These are phyloP conservation scores for Vinca major DNA, from an alignment of 305 asterid genomes.

Conservation along the genomic window DNA sequence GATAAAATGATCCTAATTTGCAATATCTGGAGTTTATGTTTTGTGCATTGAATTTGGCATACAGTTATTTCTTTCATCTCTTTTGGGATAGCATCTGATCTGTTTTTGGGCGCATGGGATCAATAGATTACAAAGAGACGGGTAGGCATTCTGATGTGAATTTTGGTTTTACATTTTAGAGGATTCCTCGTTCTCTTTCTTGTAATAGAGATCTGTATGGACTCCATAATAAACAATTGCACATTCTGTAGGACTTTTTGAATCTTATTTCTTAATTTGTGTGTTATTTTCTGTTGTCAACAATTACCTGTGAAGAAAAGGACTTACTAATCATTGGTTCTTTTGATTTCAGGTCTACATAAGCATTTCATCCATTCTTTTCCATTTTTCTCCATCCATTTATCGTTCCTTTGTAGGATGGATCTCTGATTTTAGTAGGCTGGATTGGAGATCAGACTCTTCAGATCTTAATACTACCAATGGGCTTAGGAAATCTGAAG, in stretches of 20 bases:
- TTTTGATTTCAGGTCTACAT: constrained; percentile 51
- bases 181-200: background rate
- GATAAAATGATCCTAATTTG: background rate
- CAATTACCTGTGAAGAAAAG: background rate
- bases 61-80: background rate
- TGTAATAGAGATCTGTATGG: background rate
- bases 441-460: constrained; percentile 39
- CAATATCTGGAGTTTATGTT: background rate
- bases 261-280: background rate
- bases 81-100: too few species aligned
- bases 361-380: constrained; percentile 50
- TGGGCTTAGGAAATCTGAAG: constrained; percentile 23
- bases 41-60: background rate
- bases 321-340: constrained; percentile 11
- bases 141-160: background rate
- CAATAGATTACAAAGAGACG: background rate
- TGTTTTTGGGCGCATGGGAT: background rate
- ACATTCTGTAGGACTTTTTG: background rate
- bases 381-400: constrained; percentile 59
- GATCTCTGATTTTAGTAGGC: constrained; percentile 30
- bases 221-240: background rate
- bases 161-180: background rate
- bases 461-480: constrained; percentile 18
- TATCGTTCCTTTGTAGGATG: constrained; percentile 48
- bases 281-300: background rate